phyloP scores from a whole-genome alignment of 306 rosid species.

The Fragaria vesca region DNA sequence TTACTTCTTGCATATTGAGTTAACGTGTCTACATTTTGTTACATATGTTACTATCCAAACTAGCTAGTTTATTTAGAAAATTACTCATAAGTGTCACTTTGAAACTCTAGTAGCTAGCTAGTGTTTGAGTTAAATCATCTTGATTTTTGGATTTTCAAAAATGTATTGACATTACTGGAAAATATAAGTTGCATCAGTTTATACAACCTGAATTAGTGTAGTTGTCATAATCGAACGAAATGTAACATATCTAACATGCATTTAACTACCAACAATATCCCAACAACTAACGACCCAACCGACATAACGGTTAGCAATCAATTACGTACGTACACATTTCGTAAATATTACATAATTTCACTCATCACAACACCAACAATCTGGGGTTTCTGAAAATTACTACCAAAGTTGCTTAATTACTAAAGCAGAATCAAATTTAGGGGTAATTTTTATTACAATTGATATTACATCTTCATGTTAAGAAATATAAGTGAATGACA shows the following conservation, averaged over 20 bases:
- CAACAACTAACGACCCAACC: not conserved
- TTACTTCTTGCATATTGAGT: constrained; percentile 3
- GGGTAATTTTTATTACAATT: not conserved
- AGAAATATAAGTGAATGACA: not conserved
- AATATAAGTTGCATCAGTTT: not conserved
- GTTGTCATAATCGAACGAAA: not conserved
- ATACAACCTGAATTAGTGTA: not conserved
- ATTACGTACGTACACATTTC: not conserved
- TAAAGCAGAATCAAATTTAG: not conserved
- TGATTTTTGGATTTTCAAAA: not conserved
- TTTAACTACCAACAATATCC: not conserved
- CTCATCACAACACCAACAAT: not conserved
- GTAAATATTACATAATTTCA: not conserved
- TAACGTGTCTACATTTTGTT: not conserved
- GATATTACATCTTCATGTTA: not conserved
- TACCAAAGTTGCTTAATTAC: not conserved
- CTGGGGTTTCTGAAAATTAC: not conserved
- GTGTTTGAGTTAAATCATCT: not conserved
- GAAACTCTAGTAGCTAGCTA: not conserved
- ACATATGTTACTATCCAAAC: not conserved
- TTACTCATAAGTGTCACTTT: not conserved
- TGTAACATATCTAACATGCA: not conserved
- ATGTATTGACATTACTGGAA: not conserved
- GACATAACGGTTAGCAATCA: too few relatives aligned
- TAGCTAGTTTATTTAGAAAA: not conserved